Conservation (phyloP, 2,329 filamentous ascomycete species). For the Botrytis tulipae region DNA sequence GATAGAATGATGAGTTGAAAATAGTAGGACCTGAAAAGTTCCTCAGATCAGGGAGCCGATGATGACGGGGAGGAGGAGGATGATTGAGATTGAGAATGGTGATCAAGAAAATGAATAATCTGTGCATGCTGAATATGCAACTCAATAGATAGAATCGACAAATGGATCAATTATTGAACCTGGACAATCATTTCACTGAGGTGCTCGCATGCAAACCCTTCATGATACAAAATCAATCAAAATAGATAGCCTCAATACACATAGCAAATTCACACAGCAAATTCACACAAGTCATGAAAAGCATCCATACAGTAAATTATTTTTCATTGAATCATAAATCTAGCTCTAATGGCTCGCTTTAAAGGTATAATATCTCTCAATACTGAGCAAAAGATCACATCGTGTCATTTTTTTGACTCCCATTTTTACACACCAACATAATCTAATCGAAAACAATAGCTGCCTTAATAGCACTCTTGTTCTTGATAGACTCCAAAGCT, state of each 20-base stretch:
- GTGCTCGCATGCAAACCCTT: not conserved
- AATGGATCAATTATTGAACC: not conserved
- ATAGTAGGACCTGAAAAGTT: not conserved
- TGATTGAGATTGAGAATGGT: not conserved
- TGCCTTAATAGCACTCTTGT: conserved; percentile 73
- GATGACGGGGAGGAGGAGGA: not conserved
- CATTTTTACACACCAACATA: not conserved
- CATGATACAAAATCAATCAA: not conserved
- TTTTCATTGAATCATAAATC: conserved; percentile 13
- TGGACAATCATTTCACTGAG: not conserved
- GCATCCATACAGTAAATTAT: not conserved
- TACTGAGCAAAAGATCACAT: conserved; percentile 3
- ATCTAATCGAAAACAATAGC: conserved; percentile 65
- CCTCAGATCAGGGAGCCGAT: not conserved
- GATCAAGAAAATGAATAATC: not conserved
- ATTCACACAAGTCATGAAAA: not conserved
- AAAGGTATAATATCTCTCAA: conserved; percentile 5
- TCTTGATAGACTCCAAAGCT: conserved; percentile 66
- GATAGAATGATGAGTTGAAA: not conserved
- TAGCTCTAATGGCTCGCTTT: not conserved
- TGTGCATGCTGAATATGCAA: not conserved
- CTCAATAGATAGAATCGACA: not conserved
- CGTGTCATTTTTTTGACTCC: conserved; percentile 1
- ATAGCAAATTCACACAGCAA: not conserved
- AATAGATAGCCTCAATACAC: not conserved